Conservation (phyloP, 2,329 filamentous ascomycete species). For the Paramyrothecium sp. region DNA sequence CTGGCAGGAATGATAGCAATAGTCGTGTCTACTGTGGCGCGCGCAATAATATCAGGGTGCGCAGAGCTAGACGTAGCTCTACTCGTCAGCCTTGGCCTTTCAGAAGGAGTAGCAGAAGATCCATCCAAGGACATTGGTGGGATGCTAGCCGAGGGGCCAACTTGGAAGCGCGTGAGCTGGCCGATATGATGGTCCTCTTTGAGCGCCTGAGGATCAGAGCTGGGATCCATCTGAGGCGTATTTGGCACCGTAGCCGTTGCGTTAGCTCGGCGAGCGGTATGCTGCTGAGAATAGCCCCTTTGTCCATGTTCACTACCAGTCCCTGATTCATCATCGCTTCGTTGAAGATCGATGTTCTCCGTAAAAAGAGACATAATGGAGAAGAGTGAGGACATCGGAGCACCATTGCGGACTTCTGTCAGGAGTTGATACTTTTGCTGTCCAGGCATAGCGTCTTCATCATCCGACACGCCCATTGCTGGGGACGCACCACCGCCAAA, state of each 20-base stretch:
- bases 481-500: conserved; percentile 23
- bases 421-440: conserved; percentile 90
- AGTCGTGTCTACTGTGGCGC: conserved; percentile 93
- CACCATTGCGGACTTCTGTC: conserved; percentile 96
- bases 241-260: conserved; percentile 30
- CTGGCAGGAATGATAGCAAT: conserved; percentile 98
- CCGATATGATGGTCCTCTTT: conserved; percentile 13
- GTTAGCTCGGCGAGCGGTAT: conserved; percentile 7
- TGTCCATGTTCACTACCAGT: conserved; percentile 26
- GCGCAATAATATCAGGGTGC: conserved; percentile 95
- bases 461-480: conserved; percentile 47
- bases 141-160: conserved; percentile 47
- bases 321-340: conserved; percentile 57
- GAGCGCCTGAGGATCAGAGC: conserved; percentile 9
- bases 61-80: conserved; percentile 67
- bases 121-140: conserved; percentile 73
- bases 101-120: conserved; percentile 21
- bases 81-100: conserved; percentile 39
- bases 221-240: conserved; percentile 35
- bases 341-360: conserved; percentile 81
- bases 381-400: conserved; percentile 97
- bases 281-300: conserved; percentile 19
- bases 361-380: conserved; percentile 97
- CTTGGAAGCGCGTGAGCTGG: conserved; percentile 9
- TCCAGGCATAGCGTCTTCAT: conserved; percentile 66